Percentiles rank a stretch among this genome's conserved stretches.
These are phyloP conservation scores for Bipolaris bicolor DNA, from an alignment of 2,329 filamentous ascomycete genomes.

Conservation along the genomic window DNA sequence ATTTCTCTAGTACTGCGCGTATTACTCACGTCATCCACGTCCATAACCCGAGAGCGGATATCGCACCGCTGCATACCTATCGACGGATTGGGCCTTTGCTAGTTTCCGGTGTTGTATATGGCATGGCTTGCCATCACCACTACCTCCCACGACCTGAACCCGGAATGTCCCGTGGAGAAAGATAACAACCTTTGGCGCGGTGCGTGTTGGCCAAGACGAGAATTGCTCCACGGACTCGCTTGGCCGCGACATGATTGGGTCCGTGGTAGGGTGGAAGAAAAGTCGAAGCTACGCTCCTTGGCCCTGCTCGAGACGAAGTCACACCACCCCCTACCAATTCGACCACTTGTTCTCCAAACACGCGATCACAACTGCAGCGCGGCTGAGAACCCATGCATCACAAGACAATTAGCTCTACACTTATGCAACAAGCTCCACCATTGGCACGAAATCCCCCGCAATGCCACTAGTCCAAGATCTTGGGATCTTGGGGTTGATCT, in stretches of 20 bases:
- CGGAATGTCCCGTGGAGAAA: constrained; percentile 22
- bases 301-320: constrained; percentile 25
- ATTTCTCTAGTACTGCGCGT: constrained; percentile 10
- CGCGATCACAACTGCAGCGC: constrained; percentile 2
- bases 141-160: constrained; percentile 5
- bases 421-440: constrained; percentile 10
- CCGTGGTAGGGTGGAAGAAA: constrained; percentile 1
- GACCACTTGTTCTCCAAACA: constrained; percentile 8
- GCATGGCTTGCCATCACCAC: constrained; percentile 4
- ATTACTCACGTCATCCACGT: not conserved
- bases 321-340: constrained; percentile 15
- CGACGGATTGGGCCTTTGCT: constrained; percentile 9
- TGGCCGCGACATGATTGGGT: constrained; percentile 25
- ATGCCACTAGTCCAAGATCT: constrained; percentile 21
- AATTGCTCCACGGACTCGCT: constrained; percentile 13
- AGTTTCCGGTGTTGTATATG: not conserved
- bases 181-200: constrained; percentile 1
- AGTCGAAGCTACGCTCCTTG: constrained; percentile 4
- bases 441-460: constrained; percentile 15
- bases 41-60: constrained; percentile 2
- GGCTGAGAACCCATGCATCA: constrained; percentile 15
- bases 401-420: constrained; percentile 14
- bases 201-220: constrained; percentile 22
- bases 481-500: constrained; percentile 19
- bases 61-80: constrained; percentile 5